phyloP scores from a whole-genome alignment of 2,329 filamentous ascomycete genomes.

The Atkinsonella texensis region DNA sequence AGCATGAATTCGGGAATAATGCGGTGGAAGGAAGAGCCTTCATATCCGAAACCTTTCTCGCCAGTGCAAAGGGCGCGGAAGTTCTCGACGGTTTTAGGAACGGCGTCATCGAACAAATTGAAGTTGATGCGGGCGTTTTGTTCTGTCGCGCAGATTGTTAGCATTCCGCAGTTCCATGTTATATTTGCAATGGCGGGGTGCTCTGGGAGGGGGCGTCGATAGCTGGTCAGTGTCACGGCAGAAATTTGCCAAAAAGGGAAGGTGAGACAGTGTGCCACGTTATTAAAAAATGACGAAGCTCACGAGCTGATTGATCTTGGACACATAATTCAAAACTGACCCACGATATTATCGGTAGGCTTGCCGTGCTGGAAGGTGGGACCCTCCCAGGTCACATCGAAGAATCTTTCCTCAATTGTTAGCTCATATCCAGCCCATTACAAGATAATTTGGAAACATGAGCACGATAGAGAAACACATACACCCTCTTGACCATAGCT shows the following conservation, averaged over 20 bases:
- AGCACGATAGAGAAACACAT: slow-evolving; percentile 23
- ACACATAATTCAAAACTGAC: slow-evolving; percentile 33
- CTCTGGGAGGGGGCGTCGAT: not conserved
- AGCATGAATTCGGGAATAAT: slow-evolving; percentile 93
- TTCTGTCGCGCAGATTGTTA: slow-evolving; percentile 28
- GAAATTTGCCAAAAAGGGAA: no score
- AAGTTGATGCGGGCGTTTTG: slow-evolving; percentile 77
- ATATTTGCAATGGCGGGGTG: not conserved
- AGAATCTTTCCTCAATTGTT: slow-evolving; percentile 37
- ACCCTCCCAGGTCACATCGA: slow-evolving; percentile 63
- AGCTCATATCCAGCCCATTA: not conserved
- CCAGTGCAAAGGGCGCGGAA: slow-evolving; percentile 75
- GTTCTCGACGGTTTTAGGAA: slow-evolving; percentile 81
- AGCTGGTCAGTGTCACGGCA: not conserved
- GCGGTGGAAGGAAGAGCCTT: slow-evolving; percentile 78
- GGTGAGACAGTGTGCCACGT: no score
- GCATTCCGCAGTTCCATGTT: not conserved
- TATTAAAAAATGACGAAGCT: no score
- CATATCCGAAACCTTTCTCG: slow-evolving; percentile 74
- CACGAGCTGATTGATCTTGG: not conserved
- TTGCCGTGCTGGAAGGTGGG: slow-evolving; percentile 52
- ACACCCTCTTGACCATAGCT: slow-evolving; percentile 64
- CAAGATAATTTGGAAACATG: not conserved
- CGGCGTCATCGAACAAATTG: slow-evolving; percentile 71
- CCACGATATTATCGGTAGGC: slow-evolving; percentile 31